phyloP scores from a whole-genome alignment of 768 basidiomycete genomes.

The Phlegmacium glaucopus region DNA sequence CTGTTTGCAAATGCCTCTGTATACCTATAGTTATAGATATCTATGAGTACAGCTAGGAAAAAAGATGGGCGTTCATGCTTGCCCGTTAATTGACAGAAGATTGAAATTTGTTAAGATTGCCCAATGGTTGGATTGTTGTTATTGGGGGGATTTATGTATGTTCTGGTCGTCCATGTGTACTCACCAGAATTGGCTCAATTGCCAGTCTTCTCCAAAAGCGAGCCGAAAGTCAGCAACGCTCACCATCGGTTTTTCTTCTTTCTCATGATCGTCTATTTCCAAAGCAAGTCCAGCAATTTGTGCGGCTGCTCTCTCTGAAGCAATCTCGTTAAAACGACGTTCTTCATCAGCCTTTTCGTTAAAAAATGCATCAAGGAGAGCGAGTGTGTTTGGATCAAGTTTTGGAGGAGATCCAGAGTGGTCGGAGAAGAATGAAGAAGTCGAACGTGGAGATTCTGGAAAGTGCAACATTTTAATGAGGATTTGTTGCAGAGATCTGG shows the following conservation, averaged over 20 bases:
- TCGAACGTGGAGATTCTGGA: slow-evolving; percentile 24
- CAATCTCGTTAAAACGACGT: slow-evolving; percentile 35
- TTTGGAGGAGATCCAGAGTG: slow-evolving; percentile 32
- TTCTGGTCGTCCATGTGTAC: slow-evolving; percentile 12
- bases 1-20: slow-evolving; percentile 36
- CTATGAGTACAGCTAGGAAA: slow-evolving; percentile 9
- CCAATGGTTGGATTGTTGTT: neutral
- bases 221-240: slow-evolving; percentile 40
- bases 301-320: slow-evolving; percentile 31
- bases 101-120: neutral
- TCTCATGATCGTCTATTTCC: slow-evolving; percentile 18
- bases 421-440: slow-evolving; percentile 17
- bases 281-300: slow-evolving; percentile 30
- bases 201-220: slow-evolving; percentile 48
- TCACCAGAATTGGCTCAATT: slow-evolving; percentile 50
- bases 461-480: slow-evolving; percentile 8
- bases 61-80: slow-evolving; percentile 12
- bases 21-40: slow-evolving; percentile 31
- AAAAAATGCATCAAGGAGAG: slow-evolving; percentile 38
- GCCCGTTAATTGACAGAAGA: slow-evolving; percentile 7
- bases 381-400: slow-evolving; percentile 35
- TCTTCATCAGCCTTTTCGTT: slow-evolving; percentile 41
- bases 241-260: slow-evolving; percentile 33
- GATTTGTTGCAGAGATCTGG: neutral
- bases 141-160: neutral